These are phyloP conservation scores for Alnus rubra DNA, from an alignment of 306 rosid genomes.

Conservation along the genomic window DNA sequence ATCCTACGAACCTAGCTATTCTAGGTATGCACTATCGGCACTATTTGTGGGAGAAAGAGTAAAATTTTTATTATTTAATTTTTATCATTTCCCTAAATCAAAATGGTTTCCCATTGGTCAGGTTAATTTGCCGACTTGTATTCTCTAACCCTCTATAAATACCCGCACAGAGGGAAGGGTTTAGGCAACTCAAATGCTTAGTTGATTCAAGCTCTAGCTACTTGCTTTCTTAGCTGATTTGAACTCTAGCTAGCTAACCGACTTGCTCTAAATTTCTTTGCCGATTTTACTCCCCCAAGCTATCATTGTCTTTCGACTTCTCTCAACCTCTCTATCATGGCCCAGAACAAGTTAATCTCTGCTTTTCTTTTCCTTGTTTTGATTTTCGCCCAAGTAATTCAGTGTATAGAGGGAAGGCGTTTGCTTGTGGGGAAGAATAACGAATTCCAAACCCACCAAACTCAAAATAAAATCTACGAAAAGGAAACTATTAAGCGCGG, in stretches of 20 bases:
- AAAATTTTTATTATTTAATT: too few relatives aligned
- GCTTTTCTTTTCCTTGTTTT: constrained; percentile 25
- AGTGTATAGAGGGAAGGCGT: constrained; percentile 34
- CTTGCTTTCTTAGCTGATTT: background rate
- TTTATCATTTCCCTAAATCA: too few relatives aligned
- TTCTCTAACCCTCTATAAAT: constrained; percentile 23
- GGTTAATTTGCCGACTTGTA: background rate
- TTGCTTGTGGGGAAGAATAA: constrained; percentile 20
- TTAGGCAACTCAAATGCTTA: background rate
- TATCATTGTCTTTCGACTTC: too few relatives aligned
- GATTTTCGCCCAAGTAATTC: constrained; percentile 18
- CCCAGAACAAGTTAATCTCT: constrained; percentile 24
- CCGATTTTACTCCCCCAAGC: too few relatives aligned
- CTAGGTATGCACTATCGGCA: too few relatives aligned
- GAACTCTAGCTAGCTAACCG: background rate
- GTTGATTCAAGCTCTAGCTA: background rate
- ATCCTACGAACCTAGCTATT: too few relatives aligned
- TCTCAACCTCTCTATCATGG: constrained; percentile 21
- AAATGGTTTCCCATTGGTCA: too few relatives aligned
- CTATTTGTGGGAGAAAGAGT: too few relatives aligned
- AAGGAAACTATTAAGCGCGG: background rate
- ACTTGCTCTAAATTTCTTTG: background rate
- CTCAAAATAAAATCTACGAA: constrained; percentile 8
- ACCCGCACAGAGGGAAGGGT: background rate
- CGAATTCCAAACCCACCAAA: constrained; percentile 18